Conservation (phyloP, 2,329 filamentous ascomycete species). For the Aspergillus udagawae region DNA sequence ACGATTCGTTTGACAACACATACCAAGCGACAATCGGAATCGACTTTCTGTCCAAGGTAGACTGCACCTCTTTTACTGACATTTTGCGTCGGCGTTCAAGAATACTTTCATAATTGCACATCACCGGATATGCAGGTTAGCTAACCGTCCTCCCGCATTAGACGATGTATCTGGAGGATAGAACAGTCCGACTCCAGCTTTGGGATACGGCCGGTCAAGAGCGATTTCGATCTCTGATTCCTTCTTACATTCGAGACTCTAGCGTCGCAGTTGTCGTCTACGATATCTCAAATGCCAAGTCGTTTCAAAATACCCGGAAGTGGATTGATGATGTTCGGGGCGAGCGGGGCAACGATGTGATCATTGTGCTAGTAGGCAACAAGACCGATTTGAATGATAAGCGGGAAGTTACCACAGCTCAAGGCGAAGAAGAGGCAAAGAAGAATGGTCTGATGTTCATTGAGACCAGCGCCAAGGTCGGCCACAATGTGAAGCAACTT, state of each 20-base stretch:
- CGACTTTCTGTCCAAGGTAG: conserved; percentile 96
- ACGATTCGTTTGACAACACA: conserved; percentile 99
- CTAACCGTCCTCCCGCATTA: conserved; percentile 31
- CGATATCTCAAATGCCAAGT: conserved; percentile 95
- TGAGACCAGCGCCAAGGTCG: conserved; percentile 95
- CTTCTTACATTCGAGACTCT: conserved; percentile 97
- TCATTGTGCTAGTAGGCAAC: conserved; percentile 97
- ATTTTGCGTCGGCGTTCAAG: neutral
- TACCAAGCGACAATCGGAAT: conserved; percentile 99
- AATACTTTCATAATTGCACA: conserved; percentile 2
- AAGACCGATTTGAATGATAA: conserved; percentile 99
- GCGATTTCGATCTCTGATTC: conserved; percentile 92
- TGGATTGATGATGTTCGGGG: conserved; percentile 98
- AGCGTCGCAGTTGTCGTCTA: conserved; percentile 98
- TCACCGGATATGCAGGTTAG: neutral
- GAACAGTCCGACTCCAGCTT: conserved; percentile 92
- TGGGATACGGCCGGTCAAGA: conserved; percentile 99
- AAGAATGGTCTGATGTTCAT: conserved; percentile 98
- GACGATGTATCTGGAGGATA: conserved; percentile 99
- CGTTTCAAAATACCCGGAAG: conserved; percentile 97
- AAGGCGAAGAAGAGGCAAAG: conserved; percentile 97
- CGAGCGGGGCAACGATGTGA: conserved; percentile 96
- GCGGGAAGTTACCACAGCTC: conserved; percentile 90
- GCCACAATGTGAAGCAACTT: conserved; percentile 95
- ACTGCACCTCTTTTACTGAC: conserved; percentile 11